Evolutionary conservation across 2,329 filamentous ascomycete genomes (phyloP).

Genomic region (Diaporthe eres): DNA sequence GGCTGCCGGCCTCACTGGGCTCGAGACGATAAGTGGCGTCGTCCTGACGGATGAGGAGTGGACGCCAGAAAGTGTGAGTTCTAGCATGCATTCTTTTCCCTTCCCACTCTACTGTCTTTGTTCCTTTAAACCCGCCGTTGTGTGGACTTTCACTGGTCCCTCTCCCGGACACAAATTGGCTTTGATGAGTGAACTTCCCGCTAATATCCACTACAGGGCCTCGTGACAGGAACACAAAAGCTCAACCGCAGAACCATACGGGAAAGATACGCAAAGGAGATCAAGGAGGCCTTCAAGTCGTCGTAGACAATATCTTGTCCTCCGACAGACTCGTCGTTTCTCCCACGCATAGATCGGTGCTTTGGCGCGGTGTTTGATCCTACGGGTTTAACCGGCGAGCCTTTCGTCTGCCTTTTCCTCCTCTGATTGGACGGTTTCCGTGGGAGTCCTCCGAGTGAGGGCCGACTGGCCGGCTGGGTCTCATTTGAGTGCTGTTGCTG

Average conservation of each 20-base stretch:
- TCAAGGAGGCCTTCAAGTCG: slow-evolving; percentile 58
- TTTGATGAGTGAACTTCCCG: not conserved
- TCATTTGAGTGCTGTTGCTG: not conserved
- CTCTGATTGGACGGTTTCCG: not conserved
- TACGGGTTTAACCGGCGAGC: not conserved
- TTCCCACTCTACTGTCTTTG: too few relatives aligned
- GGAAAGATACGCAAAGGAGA: slow-evolving; percentile 66
- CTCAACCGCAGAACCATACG: slow-evolving; percentile 68
- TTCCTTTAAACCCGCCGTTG: not conserved
- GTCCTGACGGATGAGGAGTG: slow-evolving; percentile 89
- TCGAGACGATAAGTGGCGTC: slow-evolving; percentile 83
- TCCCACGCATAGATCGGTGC: not conserved
- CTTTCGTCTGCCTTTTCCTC: not conserved
- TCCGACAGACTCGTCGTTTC: not conserved
- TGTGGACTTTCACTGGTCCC: not conserved
- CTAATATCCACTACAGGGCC: slow-evolving; percentile 58
- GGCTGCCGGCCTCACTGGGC: slow-evolving; percentile 75
- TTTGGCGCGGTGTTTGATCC: not conserved
- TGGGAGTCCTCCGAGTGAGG: not conserved
- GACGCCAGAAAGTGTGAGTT: slow-evolving; percentile 85
- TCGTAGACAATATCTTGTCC: slow-evolving; percentile 8
- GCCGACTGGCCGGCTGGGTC: not conserved
- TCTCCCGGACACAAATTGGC: slow-evolving; percentile 30
- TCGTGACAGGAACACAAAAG: slow-evolving; percentile 75
- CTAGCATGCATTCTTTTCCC: not conserved